Percentiles rank a stretch among this genome's conserved stretches.
Conservation (phyloP, 352 stramenopile species). For the Peronospora tabacina region DNA sequence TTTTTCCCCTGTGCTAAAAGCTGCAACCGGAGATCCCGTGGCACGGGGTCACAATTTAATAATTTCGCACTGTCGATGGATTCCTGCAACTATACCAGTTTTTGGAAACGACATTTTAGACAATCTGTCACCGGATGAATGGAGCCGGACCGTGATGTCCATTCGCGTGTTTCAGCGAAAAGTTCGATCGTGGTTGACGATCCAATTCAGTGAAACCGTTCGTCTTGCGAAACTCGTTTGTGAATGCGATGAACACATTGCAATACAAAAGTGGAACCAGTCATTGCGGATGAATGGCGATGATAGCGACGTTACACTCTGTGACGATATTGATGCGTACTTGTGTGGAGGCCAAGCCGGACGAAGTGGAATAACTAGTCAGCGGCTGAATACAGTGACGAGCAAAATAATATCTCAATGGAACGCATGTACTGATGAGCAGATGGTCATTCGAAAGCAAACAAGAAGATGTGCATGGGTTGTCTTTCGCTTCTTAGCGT, state of each 20-base stretch:
- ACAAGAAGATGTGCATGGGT: slow-evolving; percentile 67
- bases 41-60: slow-evolving; percentile 33
- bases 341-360: slow-evolving; percentile 7
- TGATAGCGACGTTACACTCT: slow-evolving; percentile 25
- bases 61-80: slow-evolving; percentile 65
- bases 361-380: background rate
- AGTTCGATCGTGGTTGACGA: slow-evolving; percentile 27
- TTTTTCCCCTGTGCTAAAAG: slow-evolving; percentile 18
- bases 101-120: slow-evolving; percentile 40
- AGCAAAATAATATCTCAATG: slow-evolving; percentile 33
- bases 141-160: slow-evolving; percentile 23
- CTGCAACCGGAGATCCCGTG: slow-evolving; percentile 10
- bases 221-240: slow-evolving; percentile 36
- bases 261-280: slow-evolving; percentile 24
- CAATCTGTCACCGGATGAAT: slow-evolving; percentile 22
- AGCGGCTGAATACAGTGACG: slow-evolving; percentile 10
- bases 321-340: slow-evolving; percentile 23
- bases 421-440: slow-evolving; percentile 53
- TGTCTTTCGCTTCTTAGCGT: slow-evolving; percentile 73
- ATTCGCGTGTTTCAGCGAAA: slow-evolving; percentile 35
- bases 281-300: slow-evolving; percentile 24
- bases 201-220: slow-evolving; percentile 21
- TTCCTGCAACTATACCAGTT: slow-evolving; percentile 46
- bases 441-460: slow-evolving; percentile 63
- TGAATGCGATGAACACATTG: slow-evolving; percentile 32